These are phyloP conservation scores for Trichoderma sp. DNA, from an alignment of 2,329 filamentous ascomycete species.

Conservation along the genomic window DNA sequence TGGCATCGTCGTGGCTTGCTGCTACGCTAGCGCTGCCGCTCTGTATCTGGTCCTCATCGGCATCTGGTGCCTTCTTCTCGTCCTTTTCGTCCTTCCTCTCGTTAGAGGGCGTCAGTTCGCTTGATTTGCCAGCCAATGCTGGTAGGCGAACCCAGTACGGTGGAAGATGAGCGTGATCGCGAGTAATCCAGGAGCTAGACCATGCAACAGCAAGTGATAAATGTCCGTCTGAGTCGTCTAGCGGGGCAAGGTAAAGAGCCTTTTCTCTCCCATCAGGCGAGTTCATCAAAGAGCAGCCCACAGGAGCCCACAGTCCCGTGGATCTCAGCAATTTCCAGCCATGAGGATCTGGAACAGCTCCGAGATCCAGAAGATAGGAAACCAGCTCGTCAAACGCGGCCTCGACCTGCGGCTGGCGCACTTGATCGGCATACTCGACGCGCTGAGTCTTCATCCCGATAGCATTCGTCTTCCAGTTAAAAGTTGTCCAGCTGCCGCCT, in stretches of 20 bases:
- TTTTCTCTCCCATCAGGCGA: conserved; percentile 49
- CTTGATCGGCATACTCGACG: conserved; percentile 59
- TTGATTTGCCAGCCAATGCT: conserved; percentile 27
- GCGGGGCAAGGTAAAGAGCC: conserved; percentile 52
- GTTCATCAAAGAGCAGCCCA: conserved; percentile 55
- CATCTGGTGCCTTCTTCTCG: not conserved
- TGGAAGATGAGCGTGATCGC: conserved; percentile 52
- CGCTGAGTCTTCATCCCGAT: conserved; percentile 62
- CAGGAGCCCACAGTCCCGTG: conserved; percentile 60
- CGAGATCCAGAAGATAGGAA: conserved; percentile 61
- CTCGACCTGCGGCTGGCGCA: conserved; percentile 53
- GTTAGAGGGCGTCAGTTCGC: not conserved
- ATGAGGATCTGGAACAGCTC: conserved; percentile 58
- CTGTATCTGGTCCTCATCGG: conserved; percentile 7
- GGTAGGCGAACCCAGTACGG: conserved; percentile 58
- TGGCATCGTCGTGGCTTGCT: conserved; percentile 28
- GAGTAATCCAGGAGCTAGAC: conserved; percentile 53
- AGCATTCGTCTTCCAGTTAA: conserved; percentile 63
- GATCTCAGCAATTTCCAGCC: conserved; percentile 57
- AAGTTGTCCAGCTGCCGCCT: conserved; percentile 63
- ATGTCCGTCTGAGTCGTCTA: conserved; percentile 61
- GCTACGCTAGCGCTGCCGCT: not conserved
- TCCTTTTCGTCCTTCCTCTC: not conserved
- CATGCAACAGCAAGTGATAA: conserved; percentile 57
- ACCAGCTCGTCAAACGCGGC: conserved; percentile 59